Evolutionary conservation across 2,329 filamentous ascomycete species (phyloP), one percentile per base, ranked within the genome.

Genomic region (Emmonsiellopsis sp.): DNA sequence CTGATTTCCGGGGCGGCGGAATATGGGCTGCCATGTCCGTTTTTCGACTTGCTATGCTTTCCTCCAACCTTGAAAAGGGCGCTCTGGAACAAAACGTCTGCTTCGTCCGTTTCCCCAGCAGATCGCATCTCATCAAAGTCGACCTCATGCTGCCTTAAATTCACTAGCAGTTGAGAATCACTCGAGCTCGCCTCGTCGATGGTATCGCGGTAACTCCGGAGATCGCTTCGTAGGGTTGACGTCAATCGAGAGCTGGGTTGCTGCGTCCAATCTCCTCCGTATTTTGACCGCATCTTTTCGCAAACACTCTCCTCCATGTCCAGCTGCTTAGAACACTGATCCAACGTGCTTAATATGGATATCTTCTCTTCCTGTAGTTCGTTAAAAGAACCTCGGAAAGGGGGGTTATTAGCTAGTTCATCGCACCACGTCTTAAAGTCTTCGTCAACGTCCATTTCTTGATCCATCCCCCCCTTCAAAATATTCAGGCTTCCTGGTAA

Each of bases 251-350:
- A 88, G 66, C 92, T 97, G 9, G 93, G 93, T 64, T 98, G 93
- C 64, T 98, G 93, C 14, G 89, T 95, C 93, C 93, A 98, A 52
- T 97, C 92, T 32, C 79, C 80, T 53, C 92, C 91, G 67, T 97
- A 97, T 68, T 98, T 98, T 10, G 90, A 94, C 46, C 93, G 83
- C 93, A 98, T 98, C 76, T 97, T 98, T 69, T 98, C 93, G 68
- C 93, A 98, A 0, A 97, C 88, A 53, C 88, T 94, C 72, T 97
- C 94, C 69, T 98, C 93, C 83, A 93, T 90, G 61, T 98, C 93
- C 42, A 98, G 74, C 63, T 94, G 87, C 67, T 95, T 95, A 53
- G 85, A 84, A 62, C 88, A 88, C 54, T 81, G 82, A 53, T 96
- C 90, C 53, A 98, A 70, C 2, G 83, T 80, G 2, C 77, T 76